Conservation (phyloP, 140 eudicot genomes). For the Cichorium intybus region DNA sequence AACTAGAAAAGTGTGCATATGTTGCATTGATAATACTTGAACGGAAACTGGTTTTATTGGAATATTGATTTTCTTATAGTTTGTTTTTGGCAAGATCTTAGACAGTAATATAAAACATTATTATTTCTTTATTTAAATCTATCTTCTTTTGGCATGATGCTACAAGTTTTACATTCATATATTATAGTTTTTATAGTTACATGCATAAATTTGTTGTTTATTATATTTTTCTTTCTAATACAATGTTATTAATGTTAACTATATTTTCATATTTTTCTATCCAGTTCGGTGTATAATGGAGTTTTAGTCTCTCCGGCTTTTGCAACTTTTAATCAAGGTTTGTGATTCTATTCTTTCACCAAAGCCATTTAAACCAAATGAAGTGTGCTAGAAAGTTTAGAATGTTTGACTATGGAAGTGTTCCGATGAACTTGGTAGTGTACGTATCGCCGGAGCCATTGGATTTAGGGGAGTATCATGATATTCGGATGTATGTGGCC, state of each 20-base stretch:
- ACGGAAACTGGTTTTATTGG: too few species aligned
- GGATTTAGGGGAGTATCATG: slow-evolving; percentile 81
- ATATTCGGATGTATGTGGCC: slow-evolving; percentile 84
- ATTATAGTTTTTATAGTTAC: too few species aligned
- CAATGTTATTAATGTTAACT: background rate
- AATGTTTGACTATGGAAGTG: slow-evolving; percentile 86
- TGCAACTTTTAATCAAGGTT: slow-evolving; percentile 99
- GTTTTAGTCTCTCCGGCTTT: slow-evolving; percentile 99
- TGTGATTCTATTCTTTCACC: slow-evolving; percentile 4
- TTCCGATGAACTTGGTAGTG: slow-evolving; percentile 53
- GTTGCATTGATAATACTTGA: too few species aligned
- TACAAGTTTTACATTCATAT: too few species aligned
- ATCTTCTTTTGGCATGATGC: too few species aligned
- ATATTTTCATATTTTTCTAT: background rate
- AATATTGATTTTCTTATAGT: too few species aligned
- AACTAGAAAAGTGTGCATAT: too few species aligned
- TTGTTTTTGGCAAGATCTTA: too few species aligned
- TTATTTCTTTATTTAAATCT: too few species aligned
- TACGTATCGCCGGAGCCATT: slow-evolving; percentile 84
- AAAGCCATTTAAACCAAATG: slow-evolving; percentile 76
- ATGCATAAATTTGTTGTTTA: too few species aligned
- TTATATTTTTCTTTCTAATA: background rate
- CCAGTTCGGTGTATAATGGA: slow-evolving; percentile 96
- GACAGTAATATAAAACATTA: too few species aligned
- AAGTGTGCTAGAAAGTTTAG: slow-evolving; percentile 51